Percentiles rank a stretch among this genome's conserved stretches.
Conservation (phyloP, 192 early-diverging fungal genomes). For the Phycomyces nitens region DNA sequence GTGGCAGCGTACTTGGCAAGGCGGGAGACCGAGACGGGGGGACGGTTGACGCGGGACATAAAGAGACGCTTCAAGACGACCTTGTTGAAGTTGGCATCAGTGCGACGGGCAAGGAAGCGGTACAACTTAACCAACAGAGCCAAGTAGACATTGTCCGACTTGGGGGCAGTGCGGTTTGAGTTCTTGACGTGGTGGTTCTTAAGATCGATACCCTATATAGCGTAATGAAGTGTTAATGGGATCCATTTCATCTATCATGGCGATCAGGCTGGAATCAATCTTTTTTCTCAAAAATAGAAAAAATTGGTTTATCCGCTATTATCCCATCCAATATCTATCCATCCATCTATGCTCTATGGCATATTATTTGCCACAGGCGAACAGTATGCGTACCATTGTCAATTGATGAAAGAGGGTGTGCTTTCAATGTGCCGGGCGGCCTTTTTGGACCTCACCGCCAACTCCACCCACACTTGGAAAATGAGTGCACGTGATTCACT, state of each 20-base stretch:
- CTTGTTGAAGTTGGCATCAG: constrained; percentile 98
- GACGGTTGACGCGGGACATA: constrained; percentile 97
- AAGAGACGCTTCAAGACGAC: constrained; percentile 96
- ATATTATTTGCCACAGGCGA: not conserved
- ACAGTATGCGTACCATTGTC: not conserved
- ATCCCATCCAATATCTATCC: not conserved
- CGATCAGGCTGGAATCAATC: not conserved
- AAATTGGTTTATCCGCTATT: not conserved
- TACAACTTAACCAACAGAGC: constrained; percentile 99
- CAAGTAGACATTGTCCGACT: constrained; percentile 96
- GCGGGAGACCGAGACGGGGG: constrained; percentile 91
- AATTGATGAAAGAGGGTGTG: constrained; percentile 1
- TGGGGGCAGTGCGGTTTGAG: constrained; percentile 81
- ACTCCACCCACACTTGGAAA: not conserved
- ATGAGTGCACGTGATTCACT: not conserved
- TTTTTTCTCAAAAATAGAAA: not conserved
- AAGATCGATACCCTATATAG: constrained; percentile 92
- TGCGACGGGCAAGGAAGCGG: constrained; percentile 98
- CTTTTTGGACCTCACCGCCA: not conserved
- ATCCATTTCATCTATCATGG: too few species aligned
- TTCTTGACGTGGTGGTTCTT: constrained; percentile 99
- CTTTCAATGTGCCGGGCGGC: not conserved
- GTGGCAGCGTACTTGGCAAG: constrained; percentile 73
- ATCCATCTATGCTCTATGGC: not conserved
- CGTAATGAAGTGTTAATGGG: too few species aligned